A percentile compares a stretch with the other conserved stretches of the same genome.
These are phyloP conservation scores for Leersia perrieri DNA, from an alignment of 176 grass and related monocot species.

Conservation along the genomic window DNA sequence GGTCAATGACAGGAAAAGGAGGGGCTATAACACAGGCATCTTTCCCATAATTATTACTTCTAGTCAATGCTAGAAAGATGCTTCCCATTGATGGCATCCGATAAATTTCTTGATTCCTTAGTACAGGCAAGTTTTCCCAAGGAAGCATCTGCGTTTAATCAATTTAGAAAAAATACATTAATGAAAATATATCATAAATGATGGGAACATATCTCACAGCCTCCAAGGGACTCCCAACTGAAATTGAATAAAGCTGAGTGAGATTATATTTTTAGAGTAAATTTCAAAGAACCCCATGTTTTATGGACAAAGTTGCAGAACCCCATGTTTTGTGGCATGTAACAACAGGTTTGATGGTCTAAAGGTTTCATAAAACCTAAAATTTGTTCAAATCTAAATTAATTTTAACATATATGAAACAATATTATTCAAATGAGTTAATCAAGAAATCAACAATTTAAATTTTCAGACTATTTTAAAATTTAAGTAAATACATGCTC, in stretches of 20 bases:
- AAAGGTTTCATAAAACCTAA: too few species aligned
- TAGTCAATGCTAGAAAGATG: slow-evolving; percentile 51
- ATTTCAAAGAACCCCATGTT: too few species aligned
- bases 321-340: too few species aligned
- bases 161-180: slow-evolving; percentile 29
- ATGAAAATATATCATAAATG: slow-evolving; percentile 1
- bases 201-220: not conserved
- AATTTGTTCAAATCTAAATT: too few species aligned
- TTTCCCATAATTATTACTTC: slow-evolving; percentile 35
- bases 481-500: too few species aligned
- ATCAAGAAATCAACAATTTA: too few species aligned
- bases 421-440: too few species aligned
- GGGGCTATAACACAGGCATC: slow-evolving; percentile 16
- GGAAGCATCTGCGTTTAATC: slow-evolving; percentile 81
- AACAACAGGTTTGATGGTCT: too few species aligned
- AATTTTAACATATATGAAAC: too few species aligned
- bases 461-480: too few species aligned
- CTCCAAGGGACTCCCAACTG: not conserved
- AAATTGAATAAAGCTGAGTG: not conserved
- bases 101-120: slow-evolving; percentile 86
- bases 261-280: not conserved
- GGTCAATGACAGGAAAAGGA: slow-evolving; percentile 67
- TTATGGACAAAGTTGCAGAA: too few species aligned
- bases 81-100: slow-evolving; percentile 77
- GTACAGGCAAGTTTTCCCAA: slow-evolving; percentile 77